phyloP scores from a whole-genome alignment of 2,329 filamentous ascomycete species.

The Penicillium brasilianum region DNA sequence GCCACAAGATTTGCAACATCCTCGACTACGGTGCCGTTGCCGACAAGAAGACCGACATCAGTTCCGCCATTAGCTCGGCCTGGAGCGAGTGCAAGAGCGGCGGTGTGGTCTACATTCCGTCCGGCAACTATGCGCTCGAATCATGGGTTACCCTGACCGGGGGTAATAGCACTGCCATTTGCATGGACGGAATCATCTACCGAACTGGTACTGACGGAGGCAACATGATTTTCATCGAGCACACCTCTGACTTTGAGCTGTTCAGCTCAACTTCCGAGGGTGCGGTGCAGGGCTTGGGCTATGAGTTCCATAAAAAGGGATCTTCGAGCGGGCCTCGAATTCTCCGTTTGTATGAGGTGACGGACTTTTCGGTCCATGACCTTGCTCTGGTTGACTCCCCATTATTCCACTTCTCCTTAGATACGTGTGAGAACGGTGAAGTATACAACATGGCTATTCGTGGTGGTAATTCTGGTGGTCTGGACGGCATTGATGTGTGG shows the following conservation, averaged over 20 bases:
- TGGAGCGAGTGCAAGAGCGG: slow-evolving; percentile 58
- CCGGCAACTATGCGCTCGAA: slow-evolving; percentile 56
- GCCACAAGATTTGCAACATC: slow-evolving; percentile 59
- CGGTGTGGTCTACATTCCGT: slow-evolving; percentile 57
- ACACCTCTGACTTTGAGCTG: slow-evolving; percentile 58
- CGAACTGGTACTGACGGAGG: slow-evolving; percentile 56
- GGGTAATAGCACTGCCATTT: slow-evolving; percentile 56
- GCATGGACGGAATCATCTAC: slow-evolving; percentile 60
- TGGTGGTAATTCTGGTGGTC: slow-evolving; percentile 57
- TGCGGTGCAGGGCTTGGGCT: slow-evolving; percentile 60
- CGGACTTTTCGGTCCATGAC: slow-evolving; percentile 57
- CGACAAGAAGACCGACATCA: slow-evolving; percentile 58
- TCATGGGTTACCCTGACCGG: slow-evolving; percentile 57
- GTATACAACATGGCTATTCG: slow-evolving; percentile 62
- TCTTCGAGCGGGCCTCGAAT: slow-evolving; percentile 51
- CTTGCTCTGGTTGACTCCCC: slow-evolving; percentile 56
- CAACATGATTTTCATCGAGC: slow-evolving; percentile 60
- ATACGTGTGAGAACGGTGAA: slow-evolving; percentile 59
- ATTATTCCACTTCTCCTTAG: slow-evolving; percentile 57
- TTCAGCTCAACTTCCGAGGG: slow-evolving; percentile 59
- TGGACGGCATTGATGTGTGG: slow-evolving; percentile 63
- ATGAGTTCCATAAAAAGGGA: slow-evolving; percentile 52
- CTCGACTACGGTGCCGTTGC: slow-evolving; percentile 59
- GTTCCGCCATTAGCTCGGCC: slow-evolving; percentile 54
- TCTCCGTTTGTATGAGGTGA: slow-evolving; percentile 52